Base-by-base conservation (phyloP, 208 protist species). In the Histomonas meleagridis region DNA sequence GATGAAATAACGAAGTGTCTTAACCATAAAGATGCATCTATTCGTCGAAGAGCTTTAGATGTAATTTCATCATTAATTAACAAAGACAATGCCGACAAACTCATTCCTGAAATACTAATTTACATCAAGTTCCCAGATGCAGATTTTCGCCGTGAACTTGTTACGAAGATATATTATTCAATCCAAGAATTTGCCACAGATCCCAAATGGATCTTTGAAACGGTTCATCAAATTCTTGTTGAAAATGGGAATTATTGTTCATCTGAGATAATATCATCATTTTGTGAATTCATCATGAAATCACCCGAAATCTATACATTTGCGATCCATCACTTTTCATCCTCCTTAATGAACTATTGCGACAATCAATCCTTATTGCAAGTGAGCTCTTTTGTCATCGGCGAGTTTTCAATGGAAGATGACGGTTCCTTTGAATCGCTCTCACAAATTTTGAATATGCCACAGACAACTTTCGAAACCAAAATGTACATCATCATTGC, bases 171-270 rank as follows among this genome's bases (percentile, higher is more conserved):
- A 21, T 86, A 86, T n/a, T 38, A 40, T 38, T 40, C 76, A 51
- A 46, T 46, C 7, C 76, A 86, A 48, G n/a, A 43, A 9, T 86
- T 86, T 35, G 76, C 76, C 18, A 40, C 76, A 32, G 38, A 9
- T 5, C 46, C 46, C 1, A 7, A 55, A 26, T 86, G 76, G 76
- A 86, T 55, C 46, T 86, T 86, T 46, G 46, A 86, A 57, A 86
- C 76, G 38, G 76, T 86, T 46, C 76, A 86, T 46, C 43, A 86
- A 14, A 86, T 86, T 16, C 76, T 86, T n/a, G 55, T 86, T 12
- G 76, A 86, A 5, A 55, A 26, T 55, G 76, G 76, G n/a, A 86
- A 86, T 38, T 86, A 86, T 49, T 40, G 51, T 3, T 55, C 26
- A 26, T 46, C 76, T 55, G 76, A 86, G 7, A 86, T 86, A 5